phyloP scores from a whole-genome alignment of 345 rosid species.

The Syzygium aromaticum region DNA sequence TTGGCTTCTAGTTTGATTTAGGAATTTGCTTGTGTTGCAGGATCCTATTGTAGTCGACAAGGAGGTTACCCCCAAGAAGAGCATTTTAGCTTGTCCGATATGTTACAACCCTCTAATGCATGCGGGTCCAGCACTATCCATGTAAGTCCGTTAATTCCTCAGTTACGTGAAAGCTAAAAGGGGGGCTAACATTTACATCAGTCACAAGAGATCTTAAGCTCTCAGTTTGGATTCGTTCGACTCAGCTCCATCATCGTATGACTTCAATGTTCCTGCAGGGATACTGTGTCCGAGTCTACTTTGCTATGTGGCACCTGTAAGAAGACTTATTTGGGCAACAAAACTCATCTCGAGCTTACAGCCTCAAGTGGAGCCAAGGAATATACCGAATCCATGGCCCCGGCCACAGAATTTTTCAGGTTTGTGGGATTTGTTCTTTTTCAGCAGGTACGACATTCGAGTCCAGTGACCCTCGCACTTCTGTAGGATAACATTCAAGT shows the following conservation, averaged over 20 bases:
- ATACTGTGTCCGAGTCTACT: slow-evolving; percentile 17
- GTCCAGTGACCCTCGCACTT: not conserved
- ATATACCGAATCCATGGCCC: slow-evolving; percentile 43
- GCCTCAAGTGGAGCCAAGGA: slow-evolving; percentile 41
- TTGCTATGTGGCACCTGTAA: slow-evolving; percentile 53
- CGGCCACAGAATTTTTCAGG: slow-evolving; percentile 46
- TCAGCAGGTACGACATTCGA: not conserved
- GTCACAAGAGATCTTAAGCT: not conserved
- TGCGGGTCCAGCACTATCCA: slow-evolving; percentile 15
- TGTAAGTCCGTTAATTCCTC: slow-evolving; percentile 23
- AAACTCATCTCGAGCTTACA: slow-evolving; percentile 58
- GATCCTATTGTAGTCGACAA: slow-evolving; percentile 23
- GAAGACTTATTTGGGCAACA: slow-evolving; percentile 40
- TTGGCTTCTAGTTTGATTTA: not conserved
- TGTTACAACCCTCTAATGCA: slow-evolving; percentile 40
- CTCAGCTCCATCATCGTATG: not conserved
- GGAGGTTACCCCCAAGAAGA: slow-evolving; percentile 11
- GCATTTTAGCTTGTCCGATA: slow-evolving; percentile 66
- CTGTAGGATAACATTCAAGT: not conserved
- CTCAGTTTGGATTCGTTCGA: not conserved
- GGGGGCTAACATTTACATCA: not conserved
- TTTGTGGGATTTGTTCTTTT: not conserved
- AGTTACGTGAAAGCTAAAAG: not conserved
- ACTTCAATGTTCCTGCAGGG: slow-evolving; percentile 19
- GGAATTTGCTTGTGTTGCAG: slow-evolving; percentile 4